phyloP scores from a whole-genome alignment of 345 rosid species.

The Draba incana region DNA sequence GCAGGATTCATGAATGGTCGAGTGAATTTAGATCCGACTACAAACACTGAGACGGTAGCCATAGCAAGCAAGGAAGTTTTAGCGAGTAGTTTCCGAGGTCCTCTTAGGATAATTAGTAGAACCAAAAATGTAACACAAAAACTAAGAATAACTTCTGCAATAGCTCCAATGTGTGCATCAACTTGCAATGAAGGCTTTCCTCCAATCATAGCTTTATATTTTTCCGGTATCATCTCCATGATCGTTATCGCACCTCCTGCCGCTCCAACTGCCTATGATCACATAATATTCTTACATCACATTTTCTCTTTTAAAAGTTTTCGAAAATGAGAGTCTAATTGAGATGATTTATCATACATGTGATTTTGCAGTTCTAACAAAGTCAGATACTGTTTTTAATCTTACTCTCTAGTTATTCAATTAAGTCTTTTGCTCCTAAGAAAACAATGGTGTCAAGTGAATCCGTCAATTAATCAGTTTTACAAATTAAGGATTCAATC shows the following conservation, averaged over 20 bases:
- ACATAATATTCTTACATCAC: not conserved
- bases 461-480: no score
- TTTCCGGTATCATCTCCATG: conserved; percentile 70
- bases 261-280: conserved; percentile 81
- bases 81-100: conserved; percentile 59
- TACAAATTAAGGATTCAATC: no score
- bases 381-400: no score
- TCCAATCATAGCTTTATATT: conserved; percentile 71
- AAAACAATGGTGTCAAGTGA: no score
- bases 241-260: conserved; percentile 84
- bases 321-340: not conserved
- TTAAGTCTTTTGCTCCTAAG: no score
- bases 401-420: no score
- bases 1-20: conserved; percentile 99
- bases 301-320: not conserved
- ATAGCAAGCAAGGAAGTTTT: conserved; percentile 70
- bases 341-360: no score
- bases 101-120: conserved; percentile 70
- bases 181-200: conserved; percentile 66
- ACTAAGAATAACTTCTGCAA: conserved; percentile 86
- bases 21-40: conserved; percentile 66
- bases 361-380: no score
- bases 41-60: conserved; percentile 62
- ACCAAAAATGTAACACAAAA: conserved; percentile 71
- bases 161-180: conserved; percentile 80